Evolutionary conservation across 306 rosid species (phyloP).

Genomic region (Cucurbita ficifolia): DNA sequence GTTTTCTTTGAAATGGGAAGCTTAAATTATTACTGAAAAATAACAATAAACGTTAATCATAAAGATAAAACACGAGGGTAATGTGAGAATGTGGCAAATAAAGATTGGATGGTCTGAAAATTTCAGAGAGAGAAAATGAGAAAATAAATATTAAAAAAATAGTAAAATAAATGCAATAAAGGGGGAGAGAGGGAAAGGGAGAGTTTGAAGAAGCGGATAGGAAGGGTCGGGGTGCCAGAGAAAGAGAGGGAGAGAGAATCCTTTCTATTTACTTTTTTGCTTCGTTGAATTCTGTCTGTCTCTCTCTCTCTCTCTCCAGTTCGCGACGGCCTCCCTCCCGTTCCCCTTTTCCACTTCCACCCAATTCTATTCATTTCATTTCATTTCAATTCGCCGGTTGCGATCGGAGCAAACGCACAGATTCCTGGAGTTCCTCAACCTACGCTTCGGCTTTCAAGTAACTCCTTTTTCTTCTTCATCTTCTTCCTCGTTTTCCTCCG

Average conservation of each 20-base stretch:
- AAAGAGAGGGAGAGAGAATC: neutral
- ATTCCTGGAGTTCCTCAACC: neutral
- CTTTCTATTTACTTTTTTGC: neutral
- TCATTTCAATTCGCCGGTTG: neutral
- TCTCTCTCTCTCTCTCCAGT: neutral
- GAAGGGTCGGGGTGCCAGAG: neutral
- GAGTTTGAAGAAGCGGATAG: neutral
- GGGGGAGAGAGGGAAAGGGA: neutral
- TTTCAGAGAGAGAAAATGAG: neutral
- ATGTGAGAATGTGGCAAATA: neutral
- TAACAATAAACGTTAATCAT: constrained; percentile 16
- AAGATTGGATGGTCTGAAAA: neutral
- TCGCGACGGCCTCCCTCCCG: neutral
- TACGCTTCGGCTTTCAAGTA: neutral
- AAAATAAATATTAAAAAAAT: neutral
- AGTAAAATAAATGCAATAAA: neutral
- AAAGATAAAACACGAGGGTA: neutral
- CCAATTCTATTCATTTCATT: neutral
- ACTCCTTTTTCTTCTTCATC: neutral
- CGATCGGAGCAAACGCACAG: neutral
- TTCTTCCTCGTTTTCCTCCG: neutral
- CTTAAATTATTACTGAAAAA: too few relatives aligned
- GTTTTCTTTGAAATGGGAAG: too few relatives aligned
- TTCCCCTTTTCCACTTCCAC: neutral
- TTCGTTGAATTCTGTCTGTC: neutral